Base-by-base conservation (phyloP, 2,329 filamentous ascomycete genomes). In the Pseudogymnoascus sp. region DNA sequence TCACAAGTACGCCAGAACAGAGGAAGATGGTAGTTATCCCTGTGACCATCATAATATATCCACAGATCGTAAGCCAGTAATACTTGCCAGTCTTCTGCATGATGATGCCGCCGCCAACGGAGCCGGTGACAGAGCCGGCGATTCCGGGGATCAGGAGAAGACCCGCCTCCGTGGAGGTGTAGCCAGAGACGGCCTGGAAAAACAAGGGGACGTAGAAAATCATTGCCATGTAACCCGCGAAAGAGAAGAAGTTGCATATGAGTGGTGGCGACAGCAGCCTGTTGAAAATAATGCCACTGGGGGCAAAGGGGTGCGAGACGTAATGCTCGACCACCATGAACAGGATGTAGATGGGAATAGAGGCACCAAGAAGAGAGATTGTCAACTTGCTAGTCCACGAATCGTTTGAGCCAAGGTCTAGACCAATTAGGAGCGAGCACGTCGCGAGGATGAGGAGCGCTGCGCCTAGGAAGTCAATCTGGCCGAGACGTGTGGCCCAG, bases 171-270 rank as follows among this genome's bases (percentile, higher is more conserved):
- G 86, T 85, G 1, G 89, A 86, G 3, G 79, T 81, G 22, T 85
- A 74, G 4, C 82, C 83, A 58, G 87, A 78, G 0, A 87, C 85
- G 4, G 86, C 88, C 73, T 93, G 90, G 73, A 89, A 90, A 73
- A 88, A 90, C 2, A 93, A 76, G 1, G 89, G 88, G n/a, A 90
- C 75, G 73, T 89, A 90, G 76, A 90, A 92, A 4, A 88, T 65
- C 1, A 79, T 75, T 0, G 82, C 79, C 68, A 77, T 74, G 63
- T 78, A 74, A 12, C 81, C 85, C 1, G 78, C 83, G 60, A 88
- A 81, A 59, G 81, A 79, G 71, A 90, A 91, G 74, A 91, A 89
- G 71, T 91, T 91, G 70, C 83, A 83, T 1, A 85, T 72, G 67
- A 88, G 91, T 70, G 82, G 84, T 2, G 87, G 83, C 58, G 90